Conservation (phyloP, 192 early-diverging fungal species). For the Mortierella hygrophila region DNA sequence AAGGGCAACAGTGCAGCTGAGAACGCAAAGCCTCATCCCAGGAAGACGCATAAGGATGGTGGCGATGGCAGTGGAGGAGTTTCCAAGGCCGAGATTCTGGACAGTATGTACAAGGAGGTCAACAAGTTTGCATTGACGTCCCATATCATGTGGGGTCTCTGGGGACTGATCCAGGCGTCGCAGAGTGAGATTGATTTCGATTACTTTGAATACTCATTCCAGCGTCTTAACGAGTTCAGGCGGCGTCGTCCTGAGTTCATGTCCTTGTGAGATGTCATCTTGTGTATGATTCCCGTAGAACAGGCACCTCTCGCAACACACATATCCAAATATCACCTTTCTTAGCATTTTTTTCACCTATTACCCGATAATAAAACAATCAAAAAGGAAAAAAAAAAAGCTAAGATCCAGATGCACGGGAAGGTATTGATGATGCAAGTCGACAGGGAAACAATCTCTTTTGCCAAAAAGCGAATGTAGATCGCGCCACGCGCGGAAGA, state of each 20-base stretch:
- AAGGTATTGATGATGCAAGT: no score
- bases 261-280: conserved; percentile 19
- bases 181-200: conserved; percentile 86
- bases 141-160: conserved; percentile 84
- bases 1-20: conserved; percentile 32
- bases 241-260: conserved; percentile 64
- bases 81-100: conserved; percentile 53
- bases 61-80: conserved; percentile 40
- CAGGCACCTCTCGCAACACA: no score
- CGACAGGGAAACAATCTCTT: no score
- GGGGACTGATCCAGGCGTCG: conserved; percentile 82
- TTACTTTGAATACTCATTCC: conserved; percentile 75
- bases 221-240: conserved; percentile 86
- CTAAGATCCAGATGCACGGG: no score
- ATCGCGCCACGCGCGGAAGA: no score
- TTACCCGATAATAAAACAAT: no score
- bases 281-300: background rate
- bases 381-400: no score
- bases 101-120: conserved; percentile 58
- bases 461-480: no score
- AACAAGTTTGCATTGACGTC: conserved; percentile 60
- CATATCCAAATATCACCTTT: no score
- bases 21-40: background rate
- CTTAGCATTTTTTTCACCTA: no score
- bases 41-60: conserved; percentile 14